Base-by-base conservation (phyloP, 139 green algal species). In the Chlorella sp. region DNA sequence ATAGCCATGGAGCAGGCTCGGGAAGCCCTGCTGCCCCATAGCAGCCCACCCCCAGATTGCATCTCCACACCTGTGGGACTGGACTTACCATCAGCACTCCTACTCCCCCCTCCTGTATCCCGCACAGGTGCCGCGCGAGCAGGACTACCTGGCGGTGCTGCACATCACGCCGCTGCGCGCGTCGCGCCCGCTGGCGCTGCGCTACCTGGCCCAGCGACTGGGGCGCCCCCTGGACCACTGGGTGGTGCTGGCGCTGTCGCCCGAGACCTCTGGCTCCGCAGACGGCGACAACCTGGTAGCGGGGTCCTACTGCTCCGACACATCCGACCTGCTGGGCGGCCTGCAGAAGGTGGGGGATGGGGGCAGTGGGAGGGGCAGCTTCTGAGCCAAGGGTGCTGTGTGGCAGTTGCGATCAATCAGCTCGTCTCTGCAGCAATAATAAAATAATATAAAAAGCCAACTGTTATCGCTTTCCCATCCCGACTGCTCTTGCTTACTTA, bases 101-200 rank as follows among this genome's bases (percentile, higher is more conserved):
- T n/a, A 38, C 48, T 41, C 44, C 28, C 46, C 65, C 22, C 40
- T 6, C 68, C 14, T 17, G 44, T 4, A 41, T 30, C 58, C 28
- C 43, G 83, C 90, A 80, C 85, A 93, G 75, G 89, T 92, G 70
- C 82, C 87, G 14, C 78, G 82, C n/a, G 76, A 76, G 19, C 75
- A 56, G 22, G 69, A 87, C 54, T 82, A 84, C 40, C 67, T 91
- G 54, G 58, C 85, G 41, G 79, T 84, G 56, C 85, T 98, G 84
- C 95, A 98, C 87, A 88, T 97, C 84, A 97, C 94, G 8, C 95
- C 95, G 38, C 83, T 97, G 82, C 92, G 95, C 41, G 92, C 88
- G 77, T 92, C 67, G 44, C 91, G 95, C 24, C 80, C 95, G 3
- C 90, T 98, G 58, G 95, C 94, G 3, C 89, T 97, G 82, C 91